phyloP scores from a whole-genome alignment of 139 green algal genomes.

The Micractinium sp. region DNA sequence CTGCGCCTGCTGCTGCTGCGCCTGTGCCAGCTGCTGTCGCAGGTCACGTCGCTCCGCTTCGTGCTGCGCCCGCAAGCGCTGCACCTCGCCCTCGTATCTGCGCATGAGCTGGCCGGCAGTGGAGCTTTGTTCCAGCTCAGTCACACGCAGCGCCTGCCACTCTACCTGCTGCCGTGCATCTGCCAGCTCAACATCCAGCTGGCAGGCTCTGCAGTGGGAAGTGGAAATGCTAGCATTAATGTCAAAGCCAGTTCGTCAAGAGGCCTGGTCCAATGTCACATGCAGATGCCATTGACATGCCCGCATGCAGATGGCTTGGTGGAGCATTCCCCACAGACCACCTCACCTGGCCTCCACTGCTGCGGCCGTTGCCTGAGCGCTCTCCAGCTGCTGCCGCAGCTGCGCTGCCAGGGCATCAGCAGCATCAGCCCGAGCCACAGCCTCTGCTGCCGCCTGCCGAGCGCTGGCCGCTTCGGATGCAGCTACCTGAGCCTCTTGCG shows the following conservation, averaged over 20 bases:
- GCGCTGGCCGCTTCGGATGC: not conserved
- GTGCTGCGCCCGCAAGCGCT: constrained; percentile 8
- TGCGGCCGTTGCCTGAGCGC: not conserved
- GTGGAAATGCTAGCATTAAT: too few species aligned
- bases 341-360: not conserved
- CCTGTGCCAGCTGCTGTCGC: not conserved
- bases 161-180: constrained; percentile 16
- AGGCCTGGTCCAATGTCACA: too few species aligned
- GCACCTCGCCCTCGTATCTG: constrained; percentile 19
- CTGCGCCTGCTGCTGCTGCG: not conserved
- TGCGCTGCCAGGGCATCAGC: constrained; percentile 4
- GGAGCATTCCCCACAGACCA: not conserved
- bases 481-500: not conserved
- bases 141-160: constrained; percentile 21
- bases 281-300: not conserved
- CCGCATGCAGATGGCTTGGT: too few species aligned
- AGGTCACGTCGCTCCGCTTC: not conserved
- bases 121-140: constrained; percentile 18
- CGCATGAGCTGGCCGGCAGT: constrained; percentile 6
- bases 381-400: not conserved
- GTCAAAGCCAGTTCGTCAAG: not conserved
- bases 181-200: constrained; percentile 35
- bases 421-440: not conserved
- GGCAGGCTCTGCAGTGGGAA: constrained; percentile 25
- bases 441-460: not conserved